Conservation (phyloP, 352 stramenopile genomes). For the Globisporangium apiculatum region DNA sequence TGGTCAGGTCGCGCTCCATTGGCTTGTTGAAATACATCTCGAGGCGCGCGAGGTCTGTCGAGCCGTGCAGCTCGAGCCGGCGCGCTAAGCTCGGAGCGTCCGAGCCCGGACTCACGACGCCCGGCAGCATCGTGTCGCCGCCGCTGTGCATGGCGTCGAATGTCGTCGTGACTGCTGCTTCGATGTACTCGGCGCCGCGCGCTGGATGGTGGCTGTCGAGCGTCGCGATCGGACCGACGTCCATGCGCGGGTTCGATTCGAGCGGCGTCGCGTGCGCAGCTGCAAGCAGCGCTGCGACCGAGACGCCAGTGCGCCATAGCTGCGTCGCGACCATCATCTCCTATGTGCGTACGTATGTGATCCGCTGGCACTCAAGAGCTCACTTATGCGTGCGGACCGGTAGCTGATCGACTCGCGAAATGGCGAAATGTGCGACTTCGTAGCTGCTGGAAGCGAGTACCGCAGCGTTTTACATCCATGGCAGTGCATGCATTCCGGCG, state of each 20-base stretch:
- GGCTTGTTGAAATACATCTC: conserved; percentile 38
- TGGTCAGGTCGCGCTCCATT: conserved; percentile 44
- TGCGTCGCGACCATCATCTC: not conserved
- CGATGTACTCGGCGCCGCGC: conserved; percentile 14
- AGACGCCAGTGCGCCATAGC: not conserved
- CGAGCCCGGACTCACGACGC: conserved; percentile 4
- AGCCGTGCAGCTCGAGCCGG: conserved; percentile 32
- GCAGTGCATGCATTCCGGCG: not conserved
- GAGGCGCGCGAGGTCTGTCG: conserved; percentile 37
- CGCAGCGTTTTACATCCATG: not conserved
- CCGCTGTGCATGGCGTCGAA: conserved; percentile 12
- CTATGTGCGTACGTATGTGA: not conserved
- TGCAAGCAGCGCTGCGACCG: not conserved
- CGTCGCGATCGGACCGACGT: conserved; percentile 17
- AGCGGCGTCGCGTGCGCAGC: conserved; percentile 12
- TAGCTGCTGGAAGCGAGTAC: too few species aligned
- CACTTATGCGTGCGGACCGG: not conserved
- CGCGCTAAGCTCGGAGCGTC: conserved; percentile 8
- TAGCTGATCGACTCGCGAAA: not conserved
- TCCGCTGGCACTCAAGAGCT: not conserved
- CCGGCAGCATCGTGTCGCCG: conserved; percentile 7
- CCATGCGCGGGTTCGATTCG: conserved; percentile 17
- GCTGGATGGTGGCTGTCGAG: conserved; percentile 28
- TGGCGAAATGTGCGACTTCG: not conserved
- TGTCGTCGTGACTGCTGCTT: conserved; percentile 9